Evolutionary conservation across 768 basidiomycete species (phyloP), one percentile per base, ranked within the genome.

Genomic region (Tulasnella sp.): DNA sequence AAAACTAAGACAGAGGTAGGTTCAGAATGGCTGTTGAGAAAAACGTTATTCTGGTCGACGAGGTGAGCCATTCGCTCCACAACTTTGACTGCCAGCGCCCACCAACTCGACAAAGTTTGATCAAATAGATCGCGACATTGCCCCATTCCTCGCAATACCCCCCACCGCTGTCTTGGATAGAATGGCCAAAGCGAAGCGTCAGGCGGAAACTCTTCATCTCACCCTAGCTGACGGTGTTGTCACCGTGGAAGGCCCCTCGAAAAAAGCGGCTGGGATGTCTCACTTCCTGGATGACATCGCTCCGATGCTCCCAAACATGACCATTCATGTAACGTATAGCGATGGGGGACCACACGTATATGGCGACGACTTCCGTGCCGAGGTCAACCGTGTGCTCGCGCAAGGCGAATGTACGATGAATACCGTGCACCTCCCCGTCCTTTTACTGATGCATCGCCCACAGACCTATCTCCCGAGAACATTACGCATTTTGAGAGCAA

Each of bases 1-100:
- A 48, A 17, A 6, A 7, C n/a, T 5, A 7, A 15, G 46, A 6
- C 27, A 23, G 9, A 19, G n/a, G 40, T 12, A 54, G 52, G 39
- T 54, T 19, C 41, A 17, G 41, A 23, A 39, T 54, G 21, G 51
- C 40, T 15, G 23, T 37, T 63, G 74, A 73, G 35, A 64, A 78
- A 62, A 67, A 75, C 35, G 73, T 79, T n/a, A 73, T 72, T 50
- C 68, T 79, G 5, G 72, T 73, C 5, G 77, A 79, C 62, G 78
- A 78, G 25, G 49, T 50, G 35, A 50, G 17, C 36, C 17, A 11
- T 36, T 17, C 6, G 14, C 4, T 14, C 12, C n/a, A 21, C 29
- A 4, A 4, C 4, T 45, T 45, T 2, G 4, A 6, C 23, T 45
- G 12, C 41, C 51, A 17, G 46, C 59, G 35, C 32, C 49, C 2